Base-by-base conservation (phyloP, 352 stramenopile species). In the Pythium folliculosum region DNA sequence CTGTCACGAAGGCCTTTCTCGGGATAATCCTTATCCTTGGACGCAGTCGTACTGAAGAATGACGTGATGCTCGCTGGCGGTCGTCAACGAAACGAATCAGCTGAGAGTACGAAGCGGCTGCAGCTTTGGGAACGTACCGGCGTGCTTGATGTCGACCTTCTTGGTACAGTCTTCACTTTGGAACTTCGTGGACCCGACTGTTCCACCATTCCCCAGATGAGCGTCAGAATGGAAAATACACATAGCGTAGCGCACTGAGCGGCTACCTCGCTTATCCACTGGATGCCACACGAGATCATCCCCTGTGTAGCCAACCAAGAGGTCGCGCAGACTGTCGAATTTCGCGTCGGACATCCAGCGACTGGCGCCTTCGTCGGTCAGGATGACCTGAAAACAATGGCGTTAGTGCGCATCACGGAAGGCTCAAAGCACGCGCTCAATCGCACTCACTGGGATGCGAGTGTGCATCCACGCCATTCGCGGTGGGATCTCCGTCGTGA, bases 381-480 rank as follows among this genome's bases (percentile, higher is more conserved):
- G 67, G 62, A 95, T 86, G 40, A 95, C 83, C 86, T 94, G 25
- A n/a, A 17, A 23, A 60, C 53, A n/a, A 4, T 3, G 27, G 7
- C n/a, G n/a, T 50, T 16, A 50, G 44, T 50, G 17, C 40, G n/a
- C n/a, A n/a, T n/a, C 40, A n/a, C 17, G 8, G 14, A 47, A 14
- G 17, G 1, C 7, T 23, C 12, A 35, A 22, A 14, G 22, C 21
- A 0, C 19, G 32, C 8, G 10, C 19, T 32, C 13, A 10, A 17
- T 25, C 6, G 7, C 17, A 62, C 68, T 30, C 72, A 93, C 86
- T 5, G 90, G 90, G 75, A 96, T 96, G 17, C 90, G 82, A 7
- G 84, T 89, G 71, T 97, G 91, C 56, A 97, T 71, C 88, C 88
- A 96, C 43, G 73, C 70, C 5, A 97, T 68, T 43, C 86, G 73